Evolutionary conservation across 106 monocot genomes (phyloP).

Genomic region (Dendrobium officinale): DNA sequence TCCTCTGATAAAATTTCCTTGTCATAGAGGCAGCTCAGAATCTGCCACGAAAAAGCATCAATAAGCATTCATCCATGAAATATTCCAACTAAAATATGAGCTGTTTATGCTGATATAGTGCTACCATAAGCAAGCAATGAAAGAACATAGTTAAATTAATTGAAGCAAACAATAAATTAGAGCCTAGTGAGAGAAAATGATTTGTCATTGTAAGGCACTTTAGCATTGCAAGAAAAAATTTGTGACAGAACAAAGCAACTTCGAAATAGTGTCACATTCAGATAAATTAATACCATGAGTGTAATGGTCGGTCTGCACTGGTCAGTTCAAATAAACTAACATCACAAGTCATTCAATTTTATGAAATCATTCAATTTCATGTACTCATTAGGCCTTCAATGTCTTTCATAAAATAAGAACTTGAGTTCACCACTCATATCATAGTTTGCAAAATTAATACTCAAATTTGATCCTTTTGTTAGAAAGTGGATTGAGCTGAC

Average conservation of each 20-base stretch:
- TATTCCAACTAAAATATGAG: background rate
- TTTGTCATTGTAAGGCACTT: no score
- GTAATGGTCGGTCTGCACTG: no score
- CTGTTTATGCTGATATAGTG: background rate
- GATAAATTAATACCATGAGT: background rate
- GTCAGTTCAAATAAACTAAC: no score
- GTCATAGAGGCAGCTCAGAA: slow-evolving; percentile 61
- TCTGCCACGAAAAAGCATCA: slow-evolving; percentile 21
- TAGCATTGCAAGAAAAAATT: no score
- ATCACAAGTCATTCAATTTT: no score
- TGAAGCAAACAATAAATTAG: background rate
- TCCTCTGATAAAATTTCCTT: slow-evolving; percentile 68
- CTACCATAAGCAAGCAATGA: background rate
- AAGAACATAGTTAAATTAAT: background rate
- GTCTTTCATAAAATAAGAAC: no score
- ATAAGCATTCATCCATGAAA: background rate
- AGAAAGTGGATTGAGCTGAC: no score
- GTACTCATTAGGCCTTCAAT: no score
- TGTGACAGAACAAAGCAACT: background rate
- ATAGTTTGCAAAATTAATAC: no score
- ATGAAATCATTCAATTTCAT: no score
- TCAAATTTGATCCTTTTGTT: no score
- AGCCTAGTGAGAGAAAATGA: background rate
- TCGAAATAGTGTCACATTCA: background rate
- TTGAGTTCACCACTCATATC: no score